A percentile compares a stretch with the other conserved stretches of the same genome.
Evolutionary conservation across 106 monocot species (phyloP).

Genomic region (Agapanthus africanus): DNA sequence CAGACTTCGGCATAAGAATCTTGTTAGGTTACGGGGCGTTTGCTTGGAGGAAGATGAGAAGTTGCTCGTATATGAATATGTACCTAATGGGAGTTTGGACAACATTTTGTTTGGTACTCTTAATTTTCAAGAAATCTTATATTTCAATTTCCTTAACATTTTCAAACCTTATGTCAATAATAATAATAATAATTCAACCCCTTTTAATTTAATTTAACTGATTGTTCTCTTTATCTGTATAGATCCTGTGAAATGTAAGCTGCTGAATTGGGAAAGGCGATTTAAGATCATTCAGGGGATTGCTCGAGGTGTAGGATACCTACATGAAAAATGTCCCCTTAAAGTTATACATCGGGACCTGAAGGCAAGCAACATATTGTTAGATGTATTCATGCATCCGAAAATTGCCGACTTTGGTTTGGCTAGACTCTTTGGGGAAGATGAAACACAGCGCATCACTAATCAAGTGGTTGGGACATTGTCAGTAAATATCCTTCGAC

Average conservation of each 20-base stretch:
- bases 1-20: conserved; percentile 6
- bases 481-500: too few relatives aligned
- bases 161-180: too few relatives aligned
- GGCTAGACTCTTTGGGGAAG: neutral
- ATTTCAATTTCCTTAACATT: neutral
- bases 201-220: too few relatives aligned
- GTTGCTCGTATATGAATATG: conserved; percentile 6
- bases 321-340: neutral
- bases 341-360: neutral
- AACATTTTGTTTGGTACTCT: conserved; percentile 1
- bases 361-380: neutral
- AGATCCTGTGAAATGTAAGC: neutral
- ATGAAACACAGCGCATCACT: neutral
- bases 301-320: neutral
- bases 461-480: neutral
- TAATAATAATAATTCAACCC: neutral
- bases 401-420: neutral
- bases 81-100: conserved; percentile 9
- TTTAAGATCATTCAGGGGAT: neutral
- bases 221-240: too few relatives aligned
- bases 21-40: neutral
- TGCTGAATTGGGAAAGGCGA: neutral
- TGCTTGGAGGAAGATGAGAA: conserved; percentile 7
- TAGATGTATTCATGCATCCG: neutral
- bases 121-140: too few relatives aligned